Evolutionary conservation across 2,329 filamentous ascomycete species (phyloP).

Genomic region (Hysterium pulicare): DNA sequence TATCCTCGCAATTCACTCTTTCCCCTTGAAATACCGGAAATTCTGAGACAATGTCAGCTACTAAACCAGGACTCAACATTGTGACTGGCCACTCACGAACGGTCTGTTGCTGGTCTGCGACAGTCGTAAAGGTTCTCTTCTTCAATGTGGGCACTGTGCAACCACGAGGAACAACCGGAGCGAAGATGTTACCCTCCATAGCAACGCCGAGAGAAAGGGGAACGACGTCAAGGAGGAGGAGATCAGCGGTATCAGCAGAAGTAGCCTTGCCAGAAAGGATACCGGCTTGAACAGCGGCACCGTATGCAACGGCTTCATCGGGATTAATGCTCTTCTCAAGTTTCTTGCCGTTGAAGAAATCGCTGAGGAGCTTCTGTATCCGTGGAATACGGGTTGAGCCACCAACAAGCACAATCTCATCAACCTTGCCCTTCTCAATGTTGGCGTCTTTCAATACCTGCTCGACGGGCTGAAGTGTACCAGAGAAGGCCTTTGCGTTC

Average conservation of each 20-base stretch:
- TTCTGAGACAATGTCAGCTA: no score
- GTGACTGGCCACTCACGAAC: no score
- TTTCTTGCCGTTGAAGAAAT: conserved; percentile 99
- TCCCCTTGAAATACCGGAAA: conserved; percentile 97
- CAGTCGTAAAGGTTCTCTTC: conserved; percentile 84
- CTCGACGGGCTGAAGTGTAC: conserved; percentile 90
- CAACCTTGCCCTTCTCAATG: conserved; percentile 85
- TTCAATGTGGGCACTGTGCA: conserved; percentile 68
- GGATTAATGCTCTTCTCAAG: conserved; percentile 99
- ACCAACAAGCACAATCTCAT: conserved; percentile 98
- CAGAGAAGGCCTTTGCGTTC: conserved; percentile 91
- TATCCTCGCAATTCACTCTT: conserved; percentile 96
- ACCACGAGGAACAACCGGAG: conserved; percentile 73
- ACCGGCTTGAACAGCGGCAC: conserved; percentile 97
- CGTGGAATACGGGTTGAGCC: conserved; percentile 97
- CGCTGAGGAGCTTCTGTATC: conserved; percentile 98
- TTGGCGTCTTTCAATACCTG: conserved; percentile 92
- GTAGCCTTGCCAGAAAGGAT: conserved; percentile 98
- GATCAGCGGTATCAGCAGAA: conserved; percentile 88
- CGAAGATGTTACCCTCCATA: conserved; percentile 99
- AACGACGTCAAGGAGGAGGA: conserved; percentile 92
- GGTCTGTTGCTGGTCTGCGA: conserved; percentile 55
- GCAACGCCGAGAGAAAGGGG: conserved; percentile 97
- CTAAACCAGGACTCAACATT: no score
- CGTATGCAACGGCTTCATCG: conserved; percentile 98